phyloP scores from a whole-genome alignment of 1,139 yeast genomes.

The Maudiozyma humilis region DNA sequence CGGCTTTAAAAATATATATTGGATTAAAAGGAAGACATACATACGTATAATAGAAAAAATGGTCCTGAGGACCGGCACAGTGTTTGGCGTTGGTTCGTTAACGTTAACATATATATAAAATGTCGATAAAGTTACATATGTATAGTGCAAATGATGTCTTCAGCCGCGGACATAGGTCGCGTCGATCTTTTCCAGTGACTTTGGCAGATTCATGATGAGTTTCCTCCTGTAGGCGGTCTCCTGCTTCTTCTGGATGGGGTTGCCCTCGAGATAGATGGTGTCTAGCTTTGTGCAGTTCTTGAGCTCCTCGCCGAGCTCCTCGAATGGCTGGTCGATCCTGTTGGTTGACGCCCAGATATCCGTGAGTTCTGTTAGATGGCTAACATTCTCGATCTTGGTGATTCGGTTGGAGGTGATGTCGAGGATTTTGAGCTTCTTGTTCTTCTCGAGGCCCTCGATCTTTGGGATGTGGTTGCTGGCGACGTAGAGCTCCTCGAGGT shows the following conservation, averaged over 20 bases:
- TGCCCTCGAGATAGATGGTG: conserved; percentile 92
- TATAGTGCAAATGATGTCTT: background rate
- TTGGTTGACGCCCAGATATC: conserved; percentile 94
- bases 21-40: background rate
- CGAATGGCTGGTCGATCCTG: conserved; percentile 51
- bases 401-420: conserved; percentile 78
- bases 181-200: conserved; percentile 77
- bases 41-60: background rate
- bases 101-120: background rate
- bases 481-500: conserved; percentile 77
- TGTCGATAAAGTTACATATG: conserved; percentile 1
- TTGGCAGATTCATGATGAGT: conserved; percentile 53
- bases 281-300: conserved; percentile 59
- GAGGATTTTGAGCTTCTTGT: conserved; percentile 57
- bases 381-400: conserved; percentile 51
- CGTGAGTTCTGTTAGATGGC: conserved; percentile 60
- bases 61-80: background rate
- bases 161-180: conserved; percentile 58
- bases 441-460: conserved; percentile 72
- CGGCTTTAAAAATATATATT: background rate
- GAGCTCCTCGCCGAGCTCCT: conserved; percentile 59
- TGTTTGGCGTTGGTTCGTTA: background rate
- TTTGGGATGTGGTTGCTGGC: conserved; percentile 75
- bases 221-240: conserved; percentile 82
- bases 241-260: conserved; percentile 69